Conservation (phyloP, 2,329 filamentous ascomycete species). For the Periconia digitata region DNA sequence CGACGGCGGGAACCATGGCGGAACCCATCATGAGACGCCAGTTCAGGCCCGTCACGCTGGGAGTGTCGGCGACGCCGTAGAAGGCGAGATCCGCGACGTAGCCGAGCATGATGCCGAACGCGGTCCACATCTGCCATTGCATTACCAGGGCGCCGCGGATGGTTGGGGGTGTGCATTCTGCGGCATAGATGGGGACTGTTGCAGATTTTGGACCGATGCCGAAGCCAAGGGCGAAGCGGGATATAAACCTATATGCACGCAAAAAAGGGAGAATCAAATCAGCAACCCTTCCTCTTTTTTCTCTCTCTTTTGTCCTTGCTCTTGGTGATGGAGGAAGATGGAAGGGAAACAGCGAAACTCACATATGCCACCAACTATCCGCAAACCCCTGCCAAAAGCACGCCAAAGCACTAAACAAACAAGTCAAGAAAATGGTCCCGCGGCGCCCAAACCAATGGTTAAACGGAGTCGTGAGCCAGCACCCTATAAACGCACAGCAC, state of each 20-base stretch:
- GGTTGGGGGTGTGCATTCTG: conserved; percentile 69
- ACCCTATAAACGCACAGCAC: conserved; percentile 68
- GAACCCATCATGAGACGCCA: conserved; percentile 33
- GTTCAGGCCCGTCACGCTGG: conserved; percentile 23
- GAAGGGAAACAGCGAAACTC: neutral
- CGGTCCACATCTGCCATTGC: conserved; percentile 72
- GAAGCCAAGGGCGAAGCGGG: conserved; percentile 73
- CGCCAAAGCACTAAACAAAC: conserved; percentile 64
- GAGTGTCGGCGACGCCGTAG: conserved; percentile 22
- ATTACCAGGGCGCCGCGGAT: conserved; percentile 78
- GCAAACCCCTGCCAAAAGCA: conserved; percentile 66
- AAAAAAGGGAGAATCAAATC: neutral
- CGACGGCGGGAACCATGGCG: conserved; percentile 26
- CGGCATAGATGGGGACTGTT: conserved; percentile 75
- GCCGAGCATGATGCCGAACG: conserved; percentile 31
- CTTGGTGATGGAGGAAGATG: neutral
- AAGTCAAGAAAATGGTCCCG: conserved; percentile 75
- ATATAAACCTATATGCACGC: conserved; percentile 68
- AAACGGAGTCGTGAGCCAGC: conserved; percentile 73
- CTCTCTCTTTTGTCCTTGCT: too few species aligned
- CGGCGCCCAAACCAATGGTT: conserved; percentile 70
- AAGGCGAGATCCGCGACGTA: conserved; percentile 26
- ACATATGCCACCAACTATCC: conserved; percentile 39
- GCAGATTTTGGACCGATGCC: conserved; percentile 76
- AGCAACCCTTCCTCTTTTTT: neutral